Conservation (phyloP, 495 filamentous ascomycete genomes). For the Neurospora sp. region DNA sequence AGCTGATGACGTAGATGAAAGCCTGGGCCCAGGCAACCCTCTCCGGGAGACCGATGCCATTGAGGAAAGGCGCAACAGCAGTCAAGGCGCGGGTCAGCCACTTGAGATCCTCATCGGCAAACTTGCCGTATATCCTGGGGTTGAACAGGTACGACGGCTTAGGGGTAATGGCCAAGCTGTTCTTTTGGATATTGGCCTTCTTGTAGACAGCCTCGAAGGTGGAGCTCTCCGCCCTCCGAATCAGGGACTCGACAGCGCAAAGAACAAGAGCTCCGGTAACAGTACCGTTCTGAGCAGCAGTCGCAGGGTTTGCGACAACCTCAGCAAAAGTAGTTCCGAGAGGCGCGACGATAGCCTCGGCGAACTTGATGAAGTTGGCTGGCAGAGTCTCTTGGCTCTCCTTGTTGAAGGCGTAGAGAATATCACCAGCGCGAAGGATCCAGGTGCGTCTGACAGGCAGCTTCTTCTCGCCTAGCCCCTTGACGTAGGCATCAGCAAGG, state of each 20-base stretch:
- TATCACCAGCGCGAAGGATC: conserved; percentile 63
- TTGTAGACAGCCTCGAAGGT: conserved; percentile 37
- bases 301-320: conserved; percentile 60
- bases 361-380: conserved; percentile 42
- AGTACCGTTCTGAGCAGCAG: conserved; percentile 66
- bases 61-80: conserved; percentile 40
- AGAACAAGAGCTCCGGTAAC: conserved; percentile 64
- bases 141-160: conserved; percentile 84
- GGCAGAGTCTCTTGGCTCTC: conserved; percentile 31
- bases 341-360: conserved; percentile 50
- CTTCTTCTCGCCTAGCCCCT: conserved; percentile 79
- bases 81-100: conserved; percentile 68
- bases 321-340: conserved; percentile 70
- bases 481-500: conserved; percentile 59
- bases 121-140: conserved; percentile 69
- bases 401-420: conserved; percentile 49
- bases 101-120: conserved; percentile 61
- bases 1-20: conserved; percentile 68
- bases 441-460: conserved; percentile 68
- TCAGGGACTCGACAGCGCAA: conserved; percentile 48
- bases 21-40: conserved; percentile 66
- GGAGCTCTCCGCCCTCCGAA: conserved; percentile 31
- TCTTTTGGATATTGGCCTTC: conserved; percentile 49
- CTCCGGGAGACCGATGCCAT: conserved; percentile 17
- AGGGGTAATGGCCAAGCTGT: conserved; percentile 52